Conservation (phyloP, 75 land plant species). For the Cunninghamia lanceolata region DNA sequence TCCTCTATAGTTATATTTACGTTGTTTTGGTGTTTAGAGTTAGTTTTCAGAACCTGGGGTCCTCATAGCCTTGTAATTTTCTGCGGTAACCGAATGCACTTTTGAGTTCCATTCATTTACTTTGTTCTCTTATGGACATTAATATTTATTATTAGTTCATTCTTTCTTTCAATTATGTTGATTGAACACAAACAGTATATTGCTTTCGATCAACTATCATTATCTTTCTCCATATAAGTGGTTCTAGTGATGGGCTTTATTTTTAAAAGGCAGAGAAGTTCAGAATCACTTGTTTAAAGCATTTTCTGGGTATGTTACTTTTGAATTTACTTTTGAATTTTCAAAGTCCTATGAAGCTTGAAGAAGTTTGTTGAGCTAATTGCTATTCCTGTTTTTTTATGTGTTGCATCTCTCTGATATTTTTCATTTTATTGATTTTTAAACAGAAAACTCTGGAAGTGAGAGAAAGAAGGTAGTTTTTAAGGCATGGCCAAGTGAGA, state of each 20-base stretch:
- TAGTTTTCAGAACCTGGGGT: neutral
- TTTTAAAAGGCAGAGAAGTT: neutral
- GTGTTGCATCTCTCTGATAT: neutral
- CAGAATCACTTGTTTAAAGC: neutral
- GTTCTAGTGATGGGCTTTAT: neutral
- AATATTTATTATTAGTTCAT: neutral
- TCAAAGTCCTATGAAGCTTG: neutral
- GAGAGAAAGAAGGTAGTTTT: too few relatives aligned
- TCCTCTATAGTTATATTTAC: neutral
- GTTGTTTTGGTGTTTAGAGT: neutral
- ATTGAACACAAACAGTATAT: neutral
- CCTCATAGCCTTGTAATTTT: neutral
- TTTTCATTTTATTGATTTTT: neutral
- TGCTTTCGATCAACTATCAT: neutral
- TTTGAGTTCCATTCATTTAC: neutral
- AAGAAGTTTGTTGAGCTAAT: neutral
- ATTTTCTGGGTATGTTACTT: neutral
- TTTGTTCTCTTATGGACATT: neutral
- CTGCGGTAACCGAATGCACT: neutral
- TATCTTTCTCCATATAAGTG: neutral
- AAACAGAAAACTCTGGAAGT: neutral
- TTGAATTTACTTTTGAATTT: neutral
- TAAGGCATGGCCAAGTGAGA: too few relatives aligned
- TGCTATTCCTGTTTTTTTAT: neutral
- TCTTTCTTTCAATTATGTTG: too few relatives aligned